Conservation (phyloP, 371 early-diverging fungal species). For the Syncephalastrum racemosum region DNA sequence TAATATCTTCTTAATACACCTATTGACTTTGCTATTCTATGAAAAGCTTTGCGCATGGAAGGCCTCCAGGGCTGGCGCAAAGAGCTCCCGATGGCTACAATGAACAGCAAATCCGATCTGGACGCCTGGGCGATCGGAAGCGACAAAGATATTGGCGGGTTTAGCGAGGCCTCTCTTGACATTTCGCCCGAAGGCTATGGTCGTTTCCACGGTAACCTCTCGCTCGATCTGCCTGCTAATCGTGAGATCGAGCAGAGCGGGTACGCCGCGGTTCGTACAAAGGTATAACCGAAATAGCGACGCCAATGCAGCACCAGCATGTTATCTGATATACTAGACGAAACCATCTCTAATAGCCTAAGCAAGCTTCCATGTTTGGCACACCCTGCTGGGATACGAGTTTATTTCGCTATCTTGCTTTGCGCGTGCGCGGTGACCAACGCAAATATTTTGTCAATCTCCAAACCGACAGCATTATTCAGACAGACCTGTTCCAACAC, state of each 20-base stretch:
- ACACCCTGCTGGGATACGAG: constrained; percentile 85
- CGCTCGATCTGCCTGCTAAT: constrained; percentile 74
- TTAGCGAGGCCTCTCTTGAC: constrained; percentile 62
- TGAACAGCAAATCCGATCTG: constrained; percentile 59
- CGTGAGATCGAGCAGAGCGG: constrained; percentile 79
- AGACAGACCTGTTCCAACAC: constrained; percentile 90
- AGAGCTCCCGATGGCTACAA: constrained; percentile 66
- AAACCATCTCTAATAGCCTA: constrained; percentile 7
- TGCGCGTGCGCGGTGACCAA: constrained; percentile 78
- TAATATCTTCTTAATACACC: not conserved
- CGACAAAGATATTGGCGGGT: constrained; percentile 91
- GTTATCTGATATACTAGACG: not conserved
- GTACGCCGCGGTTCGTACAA: constrained; percentile 86
- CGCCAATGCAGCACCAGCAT: not conserved
- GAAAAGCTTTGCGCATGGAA: constrained; percentile 42
- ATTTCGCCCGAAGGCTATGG: constrained; percentile 59
- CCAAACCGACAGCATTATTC: constrained; percentile 80
- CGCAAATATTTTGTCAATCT: constrained; percentile 90
- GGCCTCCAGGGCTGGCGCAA: constrained; percentile 60
- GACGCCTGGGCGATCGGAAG: constrained; percentile 82
- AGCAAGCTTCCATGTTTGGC: constrained; percentile 59
- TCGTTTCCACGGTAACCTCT: constrained; percentile 79
- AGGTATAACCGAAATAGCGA: constrained; percentile 33
- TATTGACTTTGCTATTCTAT: not conserved
- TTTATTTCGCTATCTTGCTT: constrained; percentile 79